A percentile compares a stretch with the other conserved stretches of the same genome.
These are phyloP conservation scores for Fagopyrum esculentum DNA, from an alignment of 148 eudicot species.

Conservation along the genomic window DNA sequence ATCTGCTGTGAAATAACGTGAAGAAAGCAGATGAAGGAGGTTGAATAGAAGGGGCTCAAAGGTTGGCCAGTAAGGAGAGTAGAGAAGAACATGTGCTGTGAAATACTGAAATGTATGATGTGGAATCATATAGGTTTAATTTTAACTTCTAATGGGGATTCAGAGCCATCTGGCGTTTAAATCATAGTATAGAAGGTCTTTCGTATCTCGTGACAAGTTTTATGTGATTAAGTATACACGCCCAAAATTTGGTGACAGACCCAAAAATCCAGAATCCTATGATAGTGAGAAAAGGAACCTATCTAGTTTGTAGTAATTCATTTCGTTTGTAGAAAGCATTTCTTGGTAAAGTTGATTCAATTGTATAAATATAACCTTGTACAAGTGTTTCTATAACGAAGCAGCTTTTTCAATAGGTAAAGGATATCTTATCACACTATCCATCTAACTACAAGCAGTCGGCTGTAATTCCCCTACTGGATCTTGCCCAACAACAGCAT, in stretches of 20 bases:
- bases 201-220: too few species aligned
- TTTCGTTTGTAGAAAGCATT: not conserved
- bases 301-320: not conserved
- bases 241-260: too few species aligned
- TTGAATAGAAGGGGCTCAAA: not conserved
- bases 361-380: not conserved
- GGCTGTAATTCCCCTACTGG: constrained; percentile 88
- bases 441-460: constrained; percentile 98
- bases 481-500: constrained; percentile 95
- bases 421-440: constrained; percentile 76
- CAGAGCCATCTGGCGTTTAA: not conserved
- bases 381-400: not conserved
- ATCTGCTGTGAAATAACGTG: not conserved
- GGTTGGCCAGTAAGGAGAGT: not conserved
- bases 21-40: not conserved
- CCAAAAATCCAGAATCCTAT: not conserved
- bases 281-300: not conserved
- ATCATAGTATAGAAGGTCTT: not conserved
- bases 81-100: not conserved
- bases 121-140: too few species aligned
- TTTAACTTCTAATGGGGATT: not conserved
- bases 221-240: too few species aligned
- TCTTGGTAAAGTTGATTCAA: not conserved
- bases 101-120: too few species aligned
- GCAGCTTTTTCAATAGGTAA: constrained; percentile 41